Evolutionary conservation across 768 basidiomycete genomes (phyloP), one percentile per base, ranked within the genome.

Genomic region (Tubosaeta brunneosetosa): DNA sequence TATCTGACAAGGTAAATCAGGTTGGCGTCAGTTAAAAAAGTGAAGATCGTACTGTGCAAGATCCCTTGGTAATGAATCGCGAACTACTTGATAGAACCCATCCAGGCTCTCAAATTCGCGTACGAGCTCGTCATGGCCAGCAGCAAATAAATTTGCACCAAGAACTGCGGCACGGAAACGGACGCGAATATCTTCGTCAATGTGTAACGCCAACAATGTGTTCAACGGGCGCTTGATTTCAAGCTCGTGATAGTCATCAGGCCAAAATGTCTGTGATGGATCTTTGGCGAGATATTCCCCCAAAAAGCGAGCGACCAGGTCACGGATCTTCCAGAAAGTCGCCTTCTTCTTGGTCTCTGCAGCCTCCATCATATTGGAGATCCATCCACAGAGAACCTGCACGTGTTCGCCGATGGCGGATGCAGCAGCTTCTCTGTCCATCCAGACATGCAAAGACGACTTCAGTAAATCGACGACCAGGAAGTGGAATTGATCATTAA

Each of bases 171-270:
- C 80, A 29, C 89, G 84, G 63, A 93, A 88, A 14, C 95, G 83
- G 43, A 97, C 87, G 31, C 93, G 82, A 17, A 88, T 82, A 63
- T 98, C 94, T 37, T 73, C 68, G 66, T 98, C 89, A n/a, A 69
- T 62, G 19, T 76, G 77, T 59, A 90, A 59, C 26, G 65, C 64
- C 11, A 81, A 79, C 32, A 91, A 73, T 31, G 83, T 63, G 58
- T 58, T 55, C 49, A 75, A 62, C 12, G 85, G 80, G 55, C 74
- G 59, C 14, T 58, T 53, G n/a, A 67, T 54, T 12, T 59, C 58
- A 12, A 64, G 55, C 0, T 71, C 70, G 19, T 68, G 56, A 38
- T 63, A 59, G 13, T 55, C 55, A 26, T 47, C 37, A 36, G 63
- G 59, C 86, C 87, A 86, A 34, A 76, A 65, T 17, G 59, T 52